phyloP scores from a whole-genome alignment of 768 basidiomycete species.

The Naganishia friedmannii region DNA sequence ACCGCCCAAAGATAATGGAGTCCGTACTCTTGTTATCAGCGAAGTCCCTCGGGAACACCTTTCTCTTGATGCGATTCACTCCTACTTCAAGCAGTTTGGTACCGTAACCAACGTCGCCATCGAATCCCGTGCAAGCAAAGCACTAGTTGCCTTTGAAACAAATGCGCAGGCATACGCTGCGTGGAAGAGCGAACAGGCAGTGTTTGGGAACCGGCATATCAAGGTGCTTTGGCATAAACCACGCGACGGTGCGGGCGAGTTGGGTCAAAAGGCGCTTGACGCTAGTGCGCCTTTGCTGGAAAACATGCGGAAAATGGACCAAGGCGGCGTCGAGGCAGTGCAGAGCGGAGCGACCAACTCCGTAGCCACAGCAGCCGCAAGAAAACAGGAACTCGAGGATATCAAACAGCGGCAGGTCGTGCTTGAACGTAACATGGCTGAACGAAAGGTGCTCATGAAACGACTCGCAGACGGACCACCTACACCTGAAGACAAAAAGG shows the following conservation, averaged over 20 bases:
- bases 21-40: constrained; percentile 70
- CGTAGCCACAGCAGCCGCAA: constrained; percentile 53
- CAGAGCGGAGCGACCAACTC: constrained; percentile 45
- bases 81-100: constrained; percentile 89
- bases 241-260: constrained; percentile 82
- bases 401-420: constrained; percentile 49
- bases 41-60: constrained; percentile 86
- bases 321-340: constrained; percentile 33
- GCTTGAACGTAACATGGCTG: constrained; percentile 75
- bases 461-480: constrained; percentile 63
- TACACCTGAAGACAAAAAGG: constrained; percentile 57
- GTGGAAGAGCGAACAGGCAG: constrained; percentile 91
- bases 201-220: constrained; percentile 89
- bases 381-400: constrained; percentile 37
- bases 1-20: constrained; percentile 44
- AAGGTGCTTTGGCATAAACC: constrained; percentile 95
- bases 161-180: constrained; percentile 82
- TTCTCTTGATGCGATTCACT: constrained; percentile 70
- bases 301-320: constrained; percentile 56
- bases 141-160: constrained; percentile 78
- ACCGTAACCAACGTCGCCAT: constrained; percentile 88
- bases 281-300: constrained; percentile 75
- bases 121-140: constrained; percentile 69
- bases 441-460: constrained; percentile 82
- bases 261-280: constrained; percentile 72